A percentile compares a stretch with the other conserved stretches of the same genome.
Evolutionary conservation across 176 grass and related monocot species (phyloP).

Genomic region (Typha latifolia): DNA sequence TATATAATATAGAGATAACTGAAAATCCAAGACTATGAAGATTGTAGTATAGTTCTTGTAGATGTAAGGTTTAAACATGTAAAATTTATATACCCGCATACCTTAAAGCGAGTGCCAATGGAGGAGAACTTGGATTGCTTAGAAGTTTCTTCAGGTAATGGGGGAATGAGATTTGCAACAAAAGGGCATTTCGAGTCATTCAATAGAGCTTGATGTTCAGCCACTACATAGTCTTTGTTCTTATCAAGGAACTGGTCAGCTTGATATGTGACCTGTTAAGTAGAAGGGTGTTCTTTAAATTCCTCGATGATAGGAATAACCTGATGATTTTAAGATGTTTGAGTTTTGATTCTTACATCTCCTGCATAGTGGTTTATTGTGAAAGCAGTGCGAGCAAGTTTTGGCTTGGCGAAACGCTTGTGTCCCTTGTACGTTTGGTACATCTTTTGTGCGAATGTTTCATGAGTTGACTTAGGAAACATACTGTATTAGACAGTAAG

Average conservation of each 20-base stretch:
- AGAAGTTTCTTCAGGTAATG: constrained; percentile 72
- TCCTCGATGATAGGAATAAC: not conserved
- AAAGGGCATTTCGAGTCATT: constrained; percentile 75
- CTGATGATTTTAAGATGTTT: constrained; percentile 10
- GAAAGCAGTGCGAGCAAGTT: constrained; percentile 83
- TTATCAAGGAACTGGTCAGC: constrained; percentile 90
- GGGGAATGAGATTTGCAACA: constrained; percentile 85
- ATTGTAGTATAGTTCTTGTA: not conserved
- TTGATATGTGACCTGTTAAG: constrained; percentile 83
- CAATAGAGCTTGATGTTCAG: constrained; percentile 90
- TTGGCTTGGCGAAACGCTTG: constrained; percentile 86
- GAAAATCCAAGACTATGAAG: not conserved
- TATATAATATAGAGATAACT: constrained; percentile 3
- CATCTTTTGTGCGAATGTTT: constrained; percentile 96
- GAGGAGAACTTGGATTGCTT: constrained; percentile 98
- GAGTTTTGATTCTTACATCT: constrained; percentile 55
- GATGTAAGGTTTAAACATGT: not conserved
- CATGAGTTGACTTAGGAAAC: constrained; percentile 97
- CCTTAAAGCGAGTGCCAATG: constrained; percentile 95
- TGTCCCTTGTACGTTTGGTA: constrained; percentile 93
- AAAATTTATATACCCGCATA: constrained; percentile 25
- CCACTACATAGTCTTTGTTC: constrained; percentile 99
- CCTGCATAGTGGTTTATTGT: constrained; percentile 94
- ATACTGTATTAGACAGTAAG: constrained; percentile 49
- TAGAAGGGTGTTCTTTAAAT: constrained; percentile 12